phyloP scores from a whole-genome alignment of 352 stramenopile species.

The Plasmopara viticola region DNA sequence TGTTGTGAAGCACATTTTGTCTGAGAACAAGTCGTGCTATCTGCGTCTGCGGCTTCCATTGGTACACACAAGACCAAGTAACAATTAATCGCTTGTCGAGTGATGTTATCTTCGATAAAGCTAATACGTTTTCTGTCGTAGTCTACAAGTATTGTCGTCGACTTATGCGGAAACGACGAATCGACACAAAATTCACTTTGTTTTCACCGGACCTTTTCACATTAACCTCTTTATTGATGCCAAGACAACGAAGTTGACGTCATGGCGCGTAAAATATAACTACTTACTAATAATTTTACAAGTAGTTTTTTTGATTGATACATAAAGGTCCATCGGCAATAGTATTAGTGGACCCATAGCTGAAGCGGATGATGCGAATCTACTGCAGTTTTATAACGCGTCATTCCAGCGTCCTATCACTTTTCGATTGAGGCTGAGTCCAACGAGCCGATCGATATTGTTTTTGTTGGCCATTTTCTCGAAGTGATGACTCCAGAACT shows the following conservation, averaged over 20 bases:
- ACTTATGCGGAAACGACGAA: constrained; percentile 41
- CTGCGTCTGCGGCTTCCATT: constrained; percentile 29
- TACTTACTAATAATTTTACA: background rate
- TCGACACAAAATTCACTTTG: constrained; percentile 47
- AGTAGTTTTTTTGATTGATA: constrained; percentile 1
- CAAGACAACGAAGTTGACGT: constrained; percentile 56
- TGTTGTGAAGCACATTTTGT: constrained; percentile 56
- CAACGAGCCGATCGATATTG: constrained; percentile 43
- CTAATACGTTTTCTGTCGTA: constrained; percentile 11
- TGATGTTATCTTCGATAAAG: background rate
- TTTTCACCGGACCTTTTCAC: constrained; percentile 58
- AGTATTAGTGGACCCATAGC: constrained; percentile 45
- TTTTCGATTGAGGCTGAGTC: constrained; percentile 72
- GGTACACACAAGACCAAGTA: constrained; percentile 27
- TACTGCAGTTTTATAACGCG: constrained; percentile 64
- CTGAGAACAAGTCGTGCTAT: constrained; percentile 68
- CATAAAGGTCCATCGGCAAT: constrained; percentile 58
- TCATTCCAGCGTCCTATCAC: constrained; percentile 49
- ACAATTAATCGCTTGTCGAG: background rate
- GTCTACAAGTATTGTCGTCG: constrained; percentile 57
- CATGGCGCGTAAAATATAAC: constrained; percentile 37
- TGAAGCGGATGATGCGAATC: constrained; percentile 59
- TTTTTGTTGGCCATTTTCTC: constrained; percentile 65
- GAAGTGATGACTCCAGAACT: constrained; percentile 13
- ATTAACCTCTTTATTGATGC: constrained; percentile 76